phyloP scores from a whole-genome alignment of 495 filamentous ascomycete species.

The Neurospora sp. region DNA sequence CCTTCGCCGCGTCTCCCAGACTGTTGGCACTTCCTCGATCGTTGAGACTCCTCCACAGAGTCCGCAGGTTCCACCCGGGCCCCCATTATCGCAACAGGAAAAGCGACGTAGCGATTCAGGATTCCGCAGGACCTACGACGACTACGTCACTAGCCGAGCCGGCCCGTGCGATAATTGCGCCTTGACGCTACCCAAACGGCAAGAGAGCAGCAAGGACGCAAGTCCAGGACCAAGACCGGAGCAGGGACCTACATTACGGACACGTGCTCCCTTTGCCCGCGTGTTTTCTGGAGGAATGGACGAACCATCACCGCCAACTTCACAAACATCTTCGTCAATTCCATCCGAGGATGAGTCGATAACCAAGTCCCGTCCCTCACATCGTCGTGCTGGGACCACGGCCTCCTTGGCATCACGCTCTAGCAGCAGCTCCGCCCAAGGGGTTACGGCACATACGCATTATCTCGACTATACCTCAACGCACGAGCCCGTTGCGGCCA shows the following conservation, averaged over 20 bases:
- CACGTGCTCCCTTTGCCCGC: slow-evolving; percentile 38
- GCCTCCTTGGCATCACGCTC: slow-evolving; percentile 29
- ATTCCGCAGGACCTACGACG: slow-evolving; percentile 45
- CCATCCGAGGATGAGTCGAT: slow-evolving; percentile 35
- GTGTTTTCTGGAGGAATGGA: slow-evolving; percentile 29
- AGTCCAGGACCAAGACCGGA: slow-evolving; percentile 6
- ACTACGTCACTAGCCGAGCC: slow-evolving; percentile 42
- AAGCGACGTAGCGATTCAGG: slow-evolving; percentile 36
- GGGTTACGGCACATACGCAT: slow-evolving; percentile 63
- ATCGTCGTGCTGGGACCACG: slow-evolving; percentile 21
- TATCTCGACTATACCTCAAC: slow-evolving; percentile 80
- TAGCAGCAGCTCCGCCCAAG: slow-evolving; percentile 31
- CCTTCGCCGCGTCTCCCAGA: slow-evolving; percentile 22
- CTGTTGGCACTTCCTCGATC: slow-evolving; percentile 22
- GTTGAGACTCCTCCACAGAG: slow-evolving; percentile 55
- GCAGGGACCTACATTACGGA: slow-evolving; percentile 33
- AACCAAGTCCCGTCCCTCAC: slow-evolving; percentile 8
- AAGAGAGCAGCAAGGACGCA: slow-evolving; percentile 26
- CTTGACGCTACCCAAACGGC: slow-evolving; percentile 45
- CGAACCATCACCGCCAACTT: slow-evolving; percentile 30
- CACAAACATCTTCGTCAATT: slow-evolving; percentile 34
- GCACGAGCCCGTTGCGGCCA: slow-evolving; percentile 62
- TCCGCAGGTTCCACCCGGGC: slow-evolving; percentile 35
- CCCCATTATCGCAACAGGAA: slow-evolving; percentile 15
- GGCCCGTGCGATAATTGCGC: slow-evolving; percentile 53